These are phyloP conservation scores for Hygrophila difformis DNA, from an alignment of 257 asterid genomes.

Conservation along the genomic window DNA sequence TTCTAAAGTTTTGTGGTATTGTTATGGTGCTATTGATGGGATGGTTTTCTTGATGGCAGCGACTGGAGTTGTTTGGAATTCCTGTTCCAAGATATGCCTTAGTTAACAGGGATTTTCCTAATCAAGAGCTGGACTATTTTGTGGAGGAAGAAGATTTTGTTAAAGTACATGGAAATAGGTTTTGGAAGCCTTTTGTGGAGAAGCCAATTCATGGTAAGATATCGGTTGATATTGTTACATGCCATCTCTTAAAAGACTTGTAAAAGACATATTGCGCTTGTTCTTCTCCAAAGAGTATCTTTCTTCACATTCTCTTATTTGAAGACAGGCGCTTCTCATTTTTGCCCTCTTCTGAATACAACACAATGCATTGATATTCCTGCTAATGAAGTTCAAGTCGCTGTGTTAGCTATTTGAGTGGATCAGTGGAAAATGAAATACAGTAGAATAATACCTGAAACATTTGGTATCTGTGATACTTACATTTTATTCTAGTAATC, in stretches of 20 bases:
- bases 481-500: conserved; percentile 11
- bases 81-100: conserved; percentile 89
- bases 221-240: too few relatives aligned
- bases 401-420: neutral
- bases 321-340: neutral
- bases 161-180: conserved; percentile 76
- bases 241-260: too few relatives aligned
- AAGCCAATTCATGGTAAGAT: conserved; percentile 82
- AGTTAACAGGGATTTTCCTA: conserved; percentile 70
- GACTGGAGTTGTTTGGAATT: conserved; percentile 78
- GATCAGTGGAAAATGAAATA: neutral
- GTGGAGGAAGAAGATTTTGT: conserved; percentile 92
- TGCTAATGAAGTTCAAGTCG: neutral
- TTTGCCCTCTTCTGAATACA: neutral
- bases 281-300: neutral
- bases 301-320: neutral
- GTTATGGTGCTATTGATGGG: conserved; percentile 2
- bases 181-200: conserved; percentile 98
- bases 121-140: conserved; percentile 83
- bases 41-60: conserved; percentile 27
- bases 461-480: conserved; percentile 1
- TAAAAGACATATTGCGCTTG: neutral
- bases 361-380: neutral
- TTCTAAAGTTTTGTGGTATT: neutral
- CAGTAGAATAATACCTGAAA: conserved; percentile 7